phyloP scores from a whole-genome alignment of 768 basidiomycete genomes.

The Tylopilus subfusipes region DNA sequence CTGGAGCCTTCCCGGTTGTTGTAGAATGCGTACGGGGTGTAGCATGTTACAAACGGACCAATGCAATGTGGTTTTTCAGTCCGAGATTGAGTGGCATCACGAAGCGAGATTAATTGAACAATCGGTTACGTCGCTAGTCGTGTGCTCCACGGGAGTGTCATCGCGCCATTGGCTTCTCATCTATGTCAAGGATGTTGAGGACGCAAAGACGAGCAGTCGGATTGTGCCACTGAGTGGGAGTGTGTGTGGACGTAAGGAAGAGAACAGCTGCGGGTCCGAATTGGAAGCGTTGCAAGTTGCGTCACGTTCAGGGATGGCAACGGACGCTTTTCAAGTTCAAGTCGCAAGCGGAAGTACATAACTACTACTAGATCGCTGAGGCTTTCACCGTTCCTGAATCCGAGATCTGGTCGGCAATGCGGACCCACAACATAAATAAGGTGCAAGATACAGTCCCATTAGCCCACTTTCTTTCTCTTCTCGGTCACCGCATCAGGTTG shows the following conservation, averaged over 20 bases:
- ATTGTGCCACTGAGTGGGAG: too few relatives aligned
- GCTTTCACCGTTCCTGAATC: slow-evolving; percentile 10
- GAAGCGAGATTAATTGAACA: too few relatives aligned
- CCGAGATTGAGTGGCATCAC: too few relatives aligned
- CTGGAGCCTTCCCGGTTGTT: slow-evolving; percentile 42
- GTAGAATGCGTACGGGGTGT: too few relatives aligned
- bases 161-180: too few relatives aligned
- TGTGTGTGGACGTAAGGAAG: too few relatives aligned
- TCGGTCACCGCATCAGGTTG: slow-evolving; percentile 2
- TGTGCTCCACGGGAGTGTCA: too few relatives aligned
- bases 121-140: too few relatives aligned
- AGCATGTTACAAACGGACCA: too few relatives aligned
- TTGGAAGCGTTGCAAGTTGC: slow-evolving; percentile 5
- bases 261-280: slow-evolving; percentile 6
- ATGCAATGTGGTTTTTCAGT: too few relatives aligned
- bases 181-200: too few relatives aligned
- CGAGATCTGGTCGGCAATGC: slow-evolving; percentile 8
- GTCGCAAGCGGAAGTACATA: slow-evolving; percentile 14
- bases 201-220: too few relatives aligned
- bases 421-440: slow-evolving; percentile 8
- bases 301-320: neutral
- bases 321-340: neutral
- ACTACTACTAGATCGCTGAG: slow-evolving; percentile 21
- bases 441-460: slow-evolving; percentile 8
- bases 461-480: neutral